Evolutionary conservation across 2,329 filamentous ascomycete genomes (phyloP).

Genomic region (Bipolaris oryzae): DNA sequence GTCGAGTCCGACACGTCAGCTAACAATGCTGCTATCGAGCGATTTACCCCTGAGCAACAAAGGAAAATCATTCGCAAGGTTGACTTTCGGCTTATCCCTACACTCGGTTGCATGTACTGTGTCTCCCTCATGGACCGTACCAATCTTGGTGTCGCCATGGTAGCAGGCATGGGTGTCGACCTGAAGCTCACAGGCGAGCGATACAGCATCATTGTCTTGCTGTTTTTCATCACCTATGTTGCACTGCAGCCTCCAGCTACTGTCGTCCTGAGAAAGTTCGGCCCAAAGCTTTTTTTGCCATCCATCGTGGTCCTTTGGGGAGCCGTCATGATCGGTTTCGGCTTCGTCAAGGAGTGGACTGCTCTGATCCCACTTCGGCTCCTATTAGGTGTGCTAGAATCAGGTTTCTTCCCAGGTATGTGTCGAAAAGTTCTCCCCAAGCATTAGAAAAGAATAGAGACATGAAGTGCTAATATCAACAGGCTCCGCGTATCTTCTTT

Average conservation of each 20-base stretch:
- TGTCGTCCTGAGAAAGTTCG: constrained; percentile 30
- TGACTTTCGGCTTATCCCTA: constrained; percentile 50
- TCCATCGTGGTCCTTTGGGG: constrained; percentile 32
- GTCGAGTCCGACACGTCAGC: constrained; percentile 19
- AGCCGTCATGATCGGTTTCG: constrained; percentile 30
- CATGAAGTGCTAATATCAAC: constrained; percentile 2
- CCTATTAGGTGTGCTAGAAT: constrained; percentile 34
- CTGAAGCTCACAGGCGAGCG: constrained; percentile 35
- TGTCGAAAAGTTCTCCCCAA: neutral
- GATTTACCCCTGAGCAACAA: constrained; percentile 31
- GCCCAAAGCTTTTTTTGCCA: constrained; percentile 29
- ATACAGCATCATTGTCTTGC: constrained; percentile 29
- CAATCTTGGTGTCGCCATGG: constrained; percentile 47
- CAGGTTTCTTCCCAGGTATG: constrained; percentile 37
- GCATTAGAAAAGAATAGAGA: neutral
- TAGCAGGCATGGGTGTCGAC: constrained; percentile 40
- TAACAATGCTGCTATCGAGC: constrained; percentile 25
- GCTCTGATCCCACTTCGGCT: constrained; percentile 30
- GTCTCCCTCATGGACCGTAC: constrained; percentile 49
- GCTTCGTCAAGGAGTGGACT: constrained; percentile 35
- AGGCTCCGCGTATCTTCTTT: constrained; percentile 57
- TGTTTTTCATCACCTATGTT: constrained; percentile 38
- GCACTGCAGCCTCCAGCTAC: constrained; percentile 32
- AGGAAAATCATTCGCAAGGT: constrained; percentile 36
- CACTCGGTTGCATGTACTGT: constrained; percentile 49